phyloP scores from a whole-genome alignment of 2,329 filamentous ascomycete species.

The Fusarium avenaceum region DNA sequence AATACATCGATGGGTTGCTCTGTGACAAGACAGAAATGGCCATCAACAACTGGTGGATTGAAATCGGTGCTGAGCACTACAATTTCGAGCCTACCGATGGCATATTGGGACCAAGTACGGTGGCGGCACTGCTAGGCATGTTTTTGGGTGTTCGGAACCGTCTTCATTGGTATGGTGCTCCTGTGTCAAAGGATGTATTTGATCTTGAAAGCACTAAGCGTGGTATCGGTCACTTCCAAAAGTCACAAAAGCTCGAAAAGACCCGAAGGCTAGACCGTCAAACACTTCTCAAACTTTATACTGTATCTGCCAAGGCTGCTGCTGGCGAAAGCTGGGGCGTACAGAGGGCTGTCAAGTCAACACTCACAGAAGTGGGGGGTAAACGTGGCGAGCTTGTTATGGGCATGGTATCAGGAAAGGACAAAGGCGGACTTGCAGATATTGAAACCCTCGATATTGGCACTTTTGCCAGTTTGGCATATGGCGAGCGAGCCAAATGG shows the following conservation, averaged over 20 bases:
- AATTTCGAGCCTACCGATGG: slow-evolving; percentile 94
- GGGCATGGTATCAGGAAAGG: slow-evolving; percentile 89
- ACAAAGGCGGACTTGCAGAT: slow-evolving; percentile 91
- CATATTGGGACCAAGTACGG: slow-evolving; percentile 90
- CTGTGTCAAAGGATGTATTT: slow-evolving; percentile 91
- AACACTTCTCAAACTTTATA: slow-evolving; percentile 85
- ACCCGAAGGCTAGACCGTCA: slow-evolving; percentile 85
- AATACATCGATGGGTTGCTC: slow-evolving; percentile 91
- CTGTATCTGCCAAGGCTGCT: slow-evolving; percentile 88
- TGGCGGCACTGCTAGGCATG: slow-evolving; percentile 87
- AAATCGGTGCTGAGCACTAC: slow-evolving; percentile 91
- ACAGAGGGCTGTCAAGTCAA: slow-evolving; percentile 94
- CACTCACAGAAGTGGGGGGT: slow-evolving; percentile 91
- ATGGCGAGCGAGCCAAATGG: slow-evolving; percentile 90
- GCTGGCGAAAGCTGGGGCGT: slow-evolving; percentile 91
- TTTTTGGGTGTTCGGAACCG: slow-evolving; percentile 92
- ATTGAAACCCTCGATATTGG: slow-evolving; percentile 94
- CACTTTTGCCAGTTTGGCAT: slow-evolving; percentile 80
- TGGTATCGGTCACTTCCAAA: slow-evolving; percentile 90
- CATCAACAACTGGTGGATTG: slow-evolving; percentile 95
- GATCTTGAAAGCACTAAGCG: slow-evolving; percentile 86
- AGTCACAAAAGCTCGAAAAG: slow-evolving; percentile 83
- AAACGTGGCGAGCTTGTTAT: slow-evolving; percentile 95
- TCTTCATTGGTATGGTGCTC: slow-evolving; percentile 84
- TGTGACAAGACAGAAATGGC: slow-evolving; percentile 94